Base-by-base conservation (phyloP, 1,139 yeast genomes). In the Scheffersomyces cryptocercus region DNA sequence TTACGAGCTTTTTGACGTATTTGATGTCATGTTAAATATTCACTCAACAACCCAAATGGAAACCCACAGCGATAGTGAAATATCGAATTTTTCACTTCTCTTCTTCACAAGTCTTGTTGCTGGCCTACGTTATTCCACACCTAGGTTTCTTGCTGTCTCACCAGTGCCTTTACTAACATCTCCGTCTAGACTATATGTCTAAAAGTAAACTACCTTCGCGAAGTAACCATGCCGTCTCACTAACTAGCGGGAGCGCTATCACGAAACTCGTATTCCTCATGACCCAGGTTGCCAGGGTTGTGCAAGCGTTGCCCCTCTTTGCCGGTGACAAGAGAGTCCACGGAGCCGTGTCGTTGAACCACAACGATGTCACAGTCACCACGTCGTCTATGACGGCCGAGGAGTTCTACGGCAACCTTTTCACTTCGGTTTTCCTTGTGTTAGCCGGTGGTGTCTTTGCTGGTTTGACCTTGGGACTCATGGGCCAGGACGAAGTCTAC, bases 401-500 rank as follows among this genome's bases (percentile, higher is more conserved):
- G 47, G 65, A 78, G 48, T 82, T 81, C 54, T 81, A 80, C 67
- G 49, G 75, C 43, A 79, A 84, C 56, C 64, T 84, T 56, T 49
- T 77, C 33, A 70, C 87, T 3, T 86, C 96, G 0, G 79, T 77
- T 3, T 55, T 77, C 24, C 75, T 93, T 31, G 98, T 93, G 2
- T 62, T 93, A 35, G 77, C 90, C 3, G 99, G 99, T 40, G 99
- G 99, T 51, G 87, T 90, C 11, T 93, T 93, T 72, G 98, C 99
- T 2, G 99, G 98, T 7, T 73, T 93, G 41, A 93, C 99, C 20
- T 75, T 93, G 44, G 98, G 95, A 2, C 77, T 93, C 29, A 93
- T 93, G 99, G 98, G 98, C 50, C 98, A 91, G 66, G 98, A 93
- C 64, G 98, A 91, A 65, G 95, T 91, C 34, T 88, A 90, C 56